Base-by-base conservation (phyloP, 306 rosid species). In the Cucurbita pepo region DNA sequence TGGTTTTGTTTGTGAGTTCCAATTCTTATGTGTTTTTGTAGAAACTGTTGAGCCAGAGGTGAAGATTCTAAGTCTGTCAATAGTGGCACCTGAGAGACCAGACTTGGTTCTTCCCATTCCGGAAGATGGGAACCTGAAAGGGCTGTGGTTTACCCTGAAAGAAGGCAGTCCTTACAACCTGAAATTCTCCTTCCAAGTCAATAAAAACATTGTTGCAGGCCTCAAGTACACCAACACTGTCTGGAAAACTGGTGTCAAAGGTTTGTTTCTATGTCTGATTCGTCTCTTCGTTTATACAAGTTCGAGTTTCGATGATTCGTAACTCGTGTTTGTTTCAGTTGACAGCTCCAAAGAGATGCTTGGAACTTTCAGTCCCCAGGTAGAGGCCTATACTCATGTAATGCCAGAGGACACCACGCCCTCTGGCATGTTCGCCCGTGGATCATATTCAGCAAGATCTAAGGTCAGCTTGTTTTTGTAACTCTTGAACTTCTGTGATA, bases 201-300 rank as follows among this genome's bases (percentile, higher is more conserved):
- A 64, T 66, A 84, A 84, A 43, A 84, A 84, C 83, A 81, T 84
- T 52, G 85, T 84, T 19, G 77, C 85, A 34, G 87, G 87, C 69
- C 87, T 84, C 79, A 84, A 84, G 77, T 84, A 84, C 85, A 84
- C 83, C 83, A 81, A 84, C 79, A 81, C 85, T 56, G 87, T 84
- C 43, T 84, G 87, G 87, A 84, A 84, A 76, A 79, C 85, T 16
- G 83, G 81, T 10, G 50, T 84, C 59, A 84, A 81, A 77, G 87
- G 87, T 84, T 61, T 59, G 3, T 21, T 9, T 18, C 41, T 16
- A 4, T 61, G 12, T 62, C 40, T 70, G 10, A 48, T 59, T 19
- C 19, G 41, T 34, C 56, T 75, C 12, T 11, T 74, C n/a, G 4
- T 36, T 58, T 16, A 16, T 12, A 8, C 8, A 41, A 77, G 67